Conservation (phyloP, 495 filamentous ascomycete species). For the Penicillium longicatenatum region DNA sequence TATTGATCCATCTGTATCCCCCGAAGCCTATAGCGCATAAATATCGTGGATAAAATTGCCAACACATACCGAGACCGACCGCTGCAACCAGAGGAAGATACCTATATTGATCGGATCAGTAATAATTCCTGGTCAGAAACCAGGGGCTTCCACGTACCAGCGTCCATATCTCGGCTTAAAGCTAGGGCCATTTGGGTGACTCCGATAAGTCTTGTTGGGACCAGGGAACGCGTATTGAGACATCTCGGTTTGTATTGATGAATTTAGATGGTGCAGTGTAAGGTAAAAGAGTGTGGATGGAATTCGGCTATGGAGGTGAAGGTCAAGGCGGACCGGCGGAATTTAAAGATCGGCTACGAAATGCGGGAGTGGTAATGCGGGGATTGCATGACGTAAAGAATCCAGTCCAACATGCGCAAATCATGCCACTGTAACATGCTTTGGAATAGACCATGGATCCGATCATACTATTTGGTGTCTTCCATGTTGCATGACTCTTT, state of each 20-base stretch:
- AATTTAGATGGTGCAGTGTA: neutral
- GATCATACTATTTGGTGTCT: neutral
- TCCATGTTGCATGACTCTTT: neutral
- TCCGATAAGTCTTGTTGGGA: conserved; percentile 21
- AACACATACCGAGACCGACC: conserved; percentile 32
- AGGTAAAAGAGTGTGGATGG: neutral
- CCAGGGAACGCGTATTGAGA: conserved; percentile 28
- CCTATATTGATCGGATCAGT: conserved; percentile 14
- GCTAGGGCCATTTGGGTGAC: conserved; percentile 14
- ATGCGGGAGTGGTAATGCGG: conserved; percentile 23
- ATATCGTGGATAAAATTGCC: neutral
- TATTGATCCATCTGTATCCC: neutral
- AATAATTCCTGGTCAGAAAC: neutral
- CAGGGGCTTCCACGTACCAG: conserved; percentile 18
- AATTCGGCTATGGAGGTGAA: conserved; percentile 12
- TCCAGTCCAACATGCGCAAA: neutral
- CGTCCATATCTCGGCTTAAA: conserved; percentile 24
- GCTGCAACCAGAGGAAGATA: conserved; percentile 37
- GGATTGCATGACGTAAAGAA: conserved; percentile 31
- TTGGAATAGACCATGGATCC: neutral
- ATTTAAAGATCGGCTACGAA: conserved; percentile 17
- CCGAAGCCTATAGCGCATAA: neutral
- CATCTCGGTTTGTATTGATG: conserved; percentile 13
- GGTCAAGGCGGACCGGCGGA: conserved; percentile 12
- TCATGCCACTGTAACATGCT: conserved; percentile 14